These are phyloP conservation scores for Hypsizygus marmoreus DNA, from an alignment of 768 basidiomycete genomes.

Conservation along the genomic window DNA sequence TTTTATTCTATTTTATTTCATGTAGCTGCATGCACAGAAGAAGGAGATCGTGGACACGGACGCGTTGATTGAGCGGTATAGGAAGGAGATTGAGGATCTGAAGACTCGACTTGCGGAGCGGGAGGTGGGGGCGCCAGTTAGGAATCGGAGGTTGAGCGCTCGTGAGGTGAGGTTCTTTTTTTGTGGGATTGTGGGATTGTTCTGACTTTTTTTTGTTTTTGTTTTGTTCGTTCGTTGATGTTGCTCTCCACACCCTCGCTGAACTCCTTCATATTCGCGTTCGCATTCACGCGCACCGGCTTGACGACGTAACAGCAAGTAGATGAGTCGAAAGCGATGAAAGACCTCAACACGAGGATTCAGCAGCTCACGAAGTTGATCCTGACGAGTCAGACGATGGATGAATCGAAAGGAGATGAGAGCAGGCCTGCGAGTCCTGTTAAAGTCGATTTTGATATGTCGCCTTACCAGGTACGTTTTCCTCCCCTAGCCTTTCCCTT, in stretches of 20 bases:
- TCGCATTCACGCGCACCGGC: too few relatives aligned
- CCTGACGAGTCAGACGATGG: conserved; percentile 82
- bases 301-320: conserved; percentile 54
- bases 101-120: conserved; percentile 70
- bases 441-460: conserved; percentile 90
- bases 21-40: conserved; percentile 87
- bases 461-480: conserved; percentile 73
- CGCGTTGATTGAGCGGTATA: conserved; percentile 90
- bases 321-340: conserved; percentile 84
- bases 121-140: conserved; percentile 61
- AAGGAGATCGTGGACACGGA: conserved; percentile 93
- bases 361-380: conserved; percentile 84
- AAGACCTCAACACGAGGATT: conserved; percentile 77
- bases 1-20: conserved; percentile 6
- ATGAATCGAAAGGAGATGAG: conserved; percentile 65
- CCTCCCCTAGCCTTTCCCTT: background rate
- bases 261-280: too few relatives aligned
- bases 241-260: too few relatives aligned
- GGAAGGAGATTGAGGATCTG: conserved; percentile 92
- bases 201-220: background rate
- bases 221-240: background rate
- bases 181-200: background rate
- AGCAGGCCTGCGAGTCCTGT: conserved; percentile 80
- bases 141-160: conserved; percentile 50
- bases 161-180: conserved; percentile 40